phyloP scores from a whole-genome alignment of 768 basidiomycete genomes.

The Pleurotus eryngii region DNA sequence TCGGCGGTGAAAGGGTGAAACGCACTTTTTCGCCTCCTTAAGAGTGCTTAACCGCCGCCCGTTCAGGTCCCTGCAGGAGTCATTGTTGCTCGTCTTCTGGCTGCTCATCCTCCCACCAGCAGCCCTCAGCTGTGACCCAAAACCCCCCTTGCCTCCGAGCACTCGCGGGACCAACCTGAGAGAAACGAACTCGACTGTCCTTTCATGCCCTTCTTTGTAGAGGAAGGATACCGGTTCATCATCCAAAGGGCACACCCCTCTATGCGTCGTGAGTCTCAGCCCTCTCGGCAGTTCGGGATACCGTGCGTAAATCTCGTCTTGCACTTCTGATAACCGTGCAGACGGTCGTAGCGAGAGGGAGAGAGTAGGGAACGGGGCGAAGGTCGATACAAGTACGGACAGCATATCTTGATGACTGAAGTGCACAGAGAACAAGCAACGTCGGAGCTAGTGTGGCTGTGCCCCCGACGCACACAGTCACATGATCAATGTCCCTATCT shows the following conservation, averaged over 20 bases:
- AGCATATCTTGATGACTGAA: neutral
- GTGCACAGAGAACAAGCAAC: no score
- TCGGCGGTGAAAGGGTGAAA: constrained; percentile 3
- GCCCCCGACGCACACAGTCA: no score
- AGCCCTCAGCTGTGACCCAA: constrained; percentile 93
- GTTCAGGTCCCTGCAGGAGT: constrained; percentile 89
- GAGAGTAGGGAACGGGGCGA: constrained; percentile 58
- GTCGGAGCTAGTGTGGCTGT: no score
- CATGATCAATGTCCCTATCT: no score
- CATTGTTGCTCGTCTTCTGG: constrained; percentile 93
- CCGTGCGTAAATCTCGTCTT: constrained; percentile 39
- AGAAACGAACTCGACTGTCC: constrained; percentile 41
- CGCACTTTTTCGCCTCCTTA: constrained; percentile 93
- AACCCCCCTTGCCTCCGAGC: constrained; percentile 94
- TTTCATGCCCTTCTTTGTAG: constrained; percentile 20
- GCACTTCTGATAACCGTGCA: constrained; percentile 38
- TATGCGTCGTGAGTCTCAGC: constrained; percentile 35
- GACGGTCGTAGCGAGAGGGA: constrained; percentile 42
- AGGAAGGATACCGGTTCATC: constrained; percentile 25
- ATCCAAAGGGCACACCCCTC: constrained; percentile 36
- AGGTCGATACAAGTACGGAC: constrained; percentile 53
- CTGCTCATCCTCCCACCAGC: constrained; percentile 98
- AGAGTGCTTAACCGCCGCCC: constrained; percentile 89
- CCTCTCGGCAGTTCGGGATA: constrained; percentile 44
- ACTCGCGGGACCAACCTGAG: constrained; percentile 74